A percentile compares a stretch with the other conserved stretches of the same genome.
phyloP scores from a whole-genome alignment of 2,329 filamentous ascomycete species.

The Penicillium sp. region DNA sequence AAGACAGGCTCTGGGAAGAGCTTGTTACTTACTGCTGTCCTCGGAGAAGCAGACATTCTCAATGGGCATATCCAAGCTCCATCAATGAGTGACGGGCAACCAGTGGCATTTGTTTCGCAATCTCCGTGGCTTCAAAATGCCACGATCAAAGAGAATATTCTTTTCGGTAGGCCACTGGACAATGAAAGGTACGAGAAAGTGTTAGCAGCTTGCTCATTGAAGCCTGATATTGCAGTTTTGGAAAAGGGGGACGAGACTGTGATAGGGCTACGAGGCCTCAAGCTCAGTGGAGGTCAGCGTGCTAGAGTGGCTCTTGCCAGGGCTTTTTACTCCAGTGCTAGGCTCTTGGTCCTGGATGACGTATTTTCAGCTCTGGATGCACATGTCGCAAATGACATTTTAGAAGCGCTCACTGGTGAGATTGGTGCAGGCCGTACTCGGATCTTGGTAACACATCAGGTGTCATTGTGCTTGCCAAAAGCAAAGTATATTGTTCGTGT shows the following conservation, averaged over 20 bases:
- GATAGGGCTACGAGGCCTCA: slow-evolving; percentile 79
- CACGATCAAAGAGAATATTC: slow-evolving; percentile 70
- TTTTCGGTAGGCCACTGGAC: slow-evolving; percentile 69
- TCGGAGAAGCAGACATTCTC: slow-evolving; percentile 70
- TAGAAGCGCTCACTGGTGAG: slow-evolving; percentile 68
- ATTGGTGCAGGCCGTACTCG: slow-evolving; percentile 66
- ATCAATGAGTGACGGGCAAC: slow-evolving; percentile 40
- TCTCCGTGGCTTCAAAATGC: slow-evolving; percentile 84
- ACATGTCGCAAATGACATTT: slow-evolving; percentile 73
- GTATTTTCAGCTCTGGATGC: slow-evolving; percentile 78
- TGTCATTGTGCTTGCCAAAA: slow-evolving; percentile 66
- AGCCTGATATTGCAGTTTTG: slow-evolving; percentile 72
- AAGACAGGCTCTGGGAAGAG: slow-evolving; percentile 79
- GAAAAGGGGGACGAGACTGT: slow-evolving; percentile 72
- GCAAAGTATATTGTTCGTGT: slow-evolving; percentile 70
- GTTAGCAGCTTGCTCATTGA: slow-evolving; percentile 66
- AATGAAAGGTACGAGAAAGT: slow-evolving; percentile 67
- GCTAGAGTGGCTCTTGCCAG: slow-evolving; percentile 77
- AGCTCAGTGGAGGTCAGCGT: slow-evolving; percentile 76
- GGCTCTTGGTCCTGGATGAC: slow-evolving; percentile 74
- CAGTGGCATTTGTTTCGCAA: slow-evolving; percentile 71
- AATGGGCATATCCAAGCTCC: slow-evolving; percentile 57
- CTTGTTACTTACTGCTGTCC: slow-evolving; percentile 65
- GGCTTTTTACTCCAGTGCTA: slow-evolving; percentile 74
- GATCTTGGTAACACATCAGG: slow-evolving; percentile 77